A percentile compares a stretch with the other conserved stretches of the same genome.
These are phyloP conservation scores for Plasmodium reichenowi DNA, from an alignment of 169 alveolate species.

Conservation along the genomic window DNA sequence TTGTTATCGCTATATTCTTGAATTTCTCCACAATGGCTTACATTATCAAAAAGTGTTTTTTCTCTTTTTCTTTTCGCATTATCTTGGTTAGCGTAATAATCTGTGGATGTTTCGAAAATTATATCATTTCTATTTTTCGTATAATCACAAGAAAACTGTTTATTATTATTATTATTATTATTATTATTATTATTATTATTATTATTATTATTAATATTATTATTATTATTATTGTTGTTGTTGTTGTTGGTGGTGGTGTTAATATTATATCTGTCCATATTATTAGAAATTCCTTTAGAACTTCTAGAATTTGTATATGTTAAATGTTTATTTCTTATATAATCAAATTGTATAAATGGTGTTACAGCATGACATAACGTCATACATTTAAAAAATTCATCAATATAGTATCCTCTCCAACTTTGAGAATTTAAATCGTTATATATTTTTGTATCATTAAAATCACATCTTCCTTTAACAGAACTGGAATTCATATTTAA, in stretches of 20 bases:
- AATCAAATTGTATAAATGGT: constrained; percentile 65
- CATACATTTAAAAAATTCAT: constrained; percentile 75
- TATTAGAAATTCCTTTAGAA: constrained; percentile 45
- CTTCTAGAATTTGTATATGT: constrained; percentile 37
- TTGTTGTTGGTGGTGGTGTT: too few relatives aligned
- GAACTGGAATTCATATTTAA: constrained; percentile 27
- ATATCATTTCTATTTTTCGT: constrained; percentile 16
- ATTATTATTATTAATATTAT: too few relatives aligned
- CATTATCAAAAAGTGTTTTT: constrained; percentile 2
- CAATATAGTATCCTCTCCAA: constrained; percentile 77
- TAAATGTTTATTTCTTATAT: constrained; percentile 50
- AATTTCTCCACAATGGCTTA: constrained; percentile 3
- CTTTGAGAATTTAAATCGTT: constrained; percentile 61
- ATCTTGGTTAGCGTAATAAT: not conserved
- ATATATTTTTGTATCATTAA: constrained; percentile 59
- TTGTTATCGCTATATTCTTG: not conserved
- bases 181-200: too few relatives aligned
- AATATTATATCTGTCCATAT: constrained; percentile 15
- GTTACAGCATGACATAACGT: constrained; percentile 65
- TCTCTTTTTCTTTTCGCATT: not conserved
- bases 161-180: constrained; percentile 2
- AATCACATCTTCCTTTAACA: constrained; percentile 49
- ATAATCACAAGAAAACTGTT: constrained; percentile 18
- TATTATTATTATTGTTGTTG: too few relatives aligned
- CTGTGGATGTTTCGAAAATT: constrained; percentile 11